Conservation (phyloP, 371 early-diverging fungal species). For the Mycotypha africana region DNA sequence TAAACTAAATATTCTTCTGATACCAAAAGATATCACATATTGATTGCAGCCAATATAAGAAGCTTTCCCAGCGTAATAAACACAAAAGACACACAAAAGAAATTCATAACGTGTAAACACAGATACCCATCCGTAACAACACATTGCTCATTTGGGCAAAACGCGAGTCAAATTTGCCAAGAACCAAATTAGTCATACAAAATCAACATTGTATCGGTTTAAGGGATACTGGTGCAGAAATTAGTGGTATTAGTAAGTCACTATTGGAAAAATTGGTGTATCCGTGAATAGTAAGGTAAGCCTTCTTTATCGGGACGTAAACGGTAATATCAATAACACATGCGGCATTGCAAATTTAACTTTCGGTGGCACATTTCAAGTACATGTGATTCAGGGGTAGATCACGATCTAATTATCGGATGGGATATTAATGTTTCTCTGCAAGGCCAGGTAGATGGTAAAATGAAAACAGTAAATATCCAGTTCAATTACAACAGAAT, state of each 20-base stretch:
- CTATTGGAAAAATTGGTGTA: background rate
- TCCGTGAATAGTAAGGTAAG: background rate
- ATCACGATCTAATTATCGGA: background rate
- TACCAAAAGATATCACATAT: too few species aligned
- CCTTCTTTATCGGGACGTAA: constrained; percentile 1
- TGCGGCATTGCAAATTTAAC: background rate
- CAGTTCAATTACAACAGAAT: background rate
- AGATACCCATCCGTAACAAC: background rate
- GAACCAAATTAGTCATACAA: background rate
- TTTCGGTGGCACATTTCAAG: background rate
- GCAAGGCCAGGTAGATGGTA: background rate
- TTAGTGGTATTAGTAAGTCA: background rate
- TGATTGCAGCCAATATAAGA: too few species aligned
- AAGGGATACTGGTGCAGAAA: constrained; percentile 6
- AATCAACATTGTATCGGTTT: background rate
- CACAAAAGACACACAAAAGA: too few species aligned
- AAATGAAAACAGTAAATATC: background rate
- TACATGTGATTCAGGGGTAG: constrained; percentile 2
- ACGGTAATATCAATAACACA: constrained; percentile 1
- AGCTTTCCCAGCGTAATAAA: too few species aligned
- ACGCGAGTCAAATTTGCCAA: background rate
- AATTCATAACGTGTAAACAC: too few species aligned
- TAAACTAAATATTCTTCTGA: too few species aligned
- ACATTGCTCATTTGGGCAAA: constrained; percentile 2
- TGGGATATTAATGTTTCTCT: background rate